Percentiles rank a stretch among this genome's conserved stretches.
Conservation (phyloP, 2,329 filamentous ascomycete species). For the Plectosphaerella cucumerina region DNA sequence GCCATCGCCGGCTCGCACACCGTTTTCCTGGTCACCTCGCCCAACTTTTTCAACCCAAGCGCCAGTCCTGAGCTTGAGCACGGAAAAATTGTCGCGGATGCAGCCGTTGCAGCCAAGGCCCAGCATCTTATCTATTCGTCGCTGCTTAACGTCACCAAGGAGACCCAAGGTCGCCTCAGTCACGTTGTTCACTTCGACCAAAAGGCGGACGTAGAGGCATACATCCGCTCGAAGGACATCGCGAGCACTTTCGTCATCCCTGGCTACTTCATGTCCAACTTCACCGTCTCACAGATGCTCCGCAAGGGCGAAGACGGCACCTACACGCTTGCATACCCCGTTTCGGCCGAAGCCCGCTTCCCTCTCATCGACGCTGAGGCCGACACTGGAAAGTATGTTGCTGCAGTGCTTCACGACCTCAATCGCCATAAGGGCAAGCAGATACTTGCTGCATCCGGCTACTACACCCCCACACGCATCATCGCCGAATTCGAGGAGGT, state of each 20-base stretch:
- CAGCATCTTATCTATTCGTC: slow-evolving; percentile 28
- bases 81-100: slow-evolving; percentile 37
- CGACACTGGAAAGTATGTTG: slow-evolving; percentile 23
- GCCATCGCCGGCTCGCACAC: slow-evolving; percentile 38
- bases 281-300: slow-evolving; percentile 18
- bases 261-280: slow-evolving; percentile 49
- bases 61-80: slow-evolving; percentile 18
- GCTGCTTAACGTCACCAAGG: slow-evolving; percentile 20
- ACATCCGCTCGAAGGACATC: slow-evolving; percentile 38
- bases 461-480: slow-evolving; percentile 9
- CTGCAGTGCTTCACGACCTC: slow-evolving; percentile 5
- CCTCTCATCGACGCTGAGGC: slow-evolving; percentile 25
- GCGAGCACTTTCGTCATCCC: slow-evolving; percentile 44
- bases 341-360: slow-evolving; percentile 20
- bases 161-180: slow-evolving; percentile 17
- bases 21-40: slow-evolving; percentile 30
- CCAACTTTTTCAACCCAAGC: slow-evolving; percentile 10
- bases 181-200: slow-evolving; percentile 37
- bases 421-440: slow-evolving; percentile 8
- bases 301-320: slow-evolving; percentile 21
- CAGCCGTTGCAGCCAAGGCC: slow-evolving; percentile 23
- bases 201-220: slow-evolving; percentile 42
- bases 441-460: slow-evolving; percentile 9
- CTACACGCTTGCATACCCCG: slow-evolving; percentile 16
- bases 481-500: slow-evolving; percentile 10